Base-by-base conservation (phyloP, 148 eudicot species). In the Cornus suecica region DNA sequence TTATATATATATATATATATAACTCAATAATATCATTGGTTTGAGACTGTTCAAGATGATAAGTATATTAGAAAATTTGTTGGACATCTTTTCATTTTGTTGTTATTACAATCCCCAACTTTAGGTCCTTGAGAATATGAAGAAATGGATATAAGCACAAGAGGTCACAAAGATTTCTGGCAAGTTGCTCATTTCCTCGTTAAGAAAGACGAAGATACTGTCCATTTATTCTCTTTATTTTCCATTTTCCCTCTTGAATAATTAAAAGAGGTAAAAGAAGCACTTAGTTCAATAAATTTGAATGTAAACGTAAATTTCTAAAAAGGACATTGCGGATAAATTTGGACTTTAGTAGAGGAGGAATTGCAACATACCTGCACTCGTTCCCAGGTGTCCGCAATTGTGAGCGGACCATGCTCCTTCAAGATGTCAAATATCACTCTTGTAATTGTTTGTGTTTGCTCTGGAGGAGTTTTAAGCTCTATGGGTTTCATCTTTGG, bases 321-420 rank as follows among this genome's bases (percentile, higher is more conserved):
- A 15, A 24, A 14, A 37, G 42, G 42, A 4, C 1, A 37, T 10
- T 37, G 42, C 42, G 6, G 42, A 64, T 18, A 24, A 68, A 28
- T n/a, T 31, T n/a, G 25, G 25, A 34, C 15, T 37, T n/a, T 27
- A 15, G 32, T 32, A 51, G 51, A n/a, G 14, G 45, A 72, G 14
- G 45, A 72, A 72, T 20, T 31, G 74, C 56, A 4, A 64, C 42
- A 22, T 62, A 94, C 98, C 93, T 94, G 83, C 37, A 94, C 85
- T 26, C 85, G 89, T 4, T 88, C 88, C 97, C 98, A 94, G 27
- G 95, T 88, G 60, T 94, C 92, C 8, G 92, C 89, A 20, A 94
- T 78, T 74, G 92, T 82, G 71, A 94, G 92, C 70, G 97, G 98
- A 29, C 97, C 98, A 65, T 94, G 97, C 45, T 94, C 95, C 87